Conservation (phyloP, 805 yeast species). For the Myxozyma lipomycoides region DNA sequence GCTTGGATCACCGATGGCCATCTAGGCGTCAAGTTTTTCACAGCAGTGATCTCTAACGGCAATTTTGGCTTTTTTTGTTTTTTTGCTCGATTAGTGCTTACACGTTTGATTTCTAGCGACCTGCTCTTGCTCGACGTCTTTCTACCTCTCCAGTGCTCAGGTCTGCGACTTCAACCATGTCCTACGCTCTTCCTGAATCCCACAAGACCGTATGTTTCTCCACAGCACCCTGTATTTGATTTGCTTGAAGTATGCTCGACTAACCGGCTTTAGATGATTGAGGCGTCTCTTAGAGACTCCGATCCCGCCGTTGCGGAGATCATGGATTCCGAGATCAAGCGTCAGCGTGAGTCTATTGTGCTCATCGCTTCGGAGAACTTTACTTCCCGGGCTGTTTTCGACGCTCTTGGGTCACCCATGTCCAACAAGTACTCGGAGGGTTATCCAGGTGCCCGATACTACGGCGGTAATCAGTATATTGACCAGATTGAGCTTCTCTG, state of each 20-base stretch:
- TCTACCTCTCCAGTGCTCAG: neutral
- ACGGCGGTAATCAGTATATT: constrained; percentile 97
- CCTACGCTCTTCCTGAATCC: constrained; percentile 28
- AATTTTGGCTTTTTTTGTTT: no score
- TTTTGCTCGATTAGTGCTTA: no score
- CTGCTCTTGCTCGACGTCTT: no score
- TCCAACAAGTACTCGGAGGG: constrained; percentile 98
- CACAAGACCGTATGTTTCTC: constrained; percentile 20
- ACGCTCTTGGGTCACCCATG: constrained; percentile 96
- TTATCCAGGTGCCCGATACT: constrained; percentile 97
- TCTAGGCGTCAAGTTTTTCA: no score
- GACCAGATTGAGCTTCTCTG: constrained; percentile 91
- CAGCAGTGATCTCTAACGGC: no score
- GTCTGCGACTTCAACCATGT: constrained; percentile 9
- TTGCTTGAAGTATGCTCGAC: neutral
- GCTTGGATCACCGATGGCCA: no score
- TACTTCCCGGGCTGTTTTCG: constrained; percentile 93
- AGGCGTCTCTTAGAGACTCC: constrained; percentile 32
- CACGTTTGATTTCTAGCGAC: no score
- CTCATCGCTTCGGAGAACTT: constrained; percentile 96
- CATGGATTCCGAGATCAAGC: constrained; percentile 66
- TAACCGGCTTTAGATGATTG: constrained; percentile 29
- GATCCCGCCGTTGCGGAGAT: constrained; percentile 44
- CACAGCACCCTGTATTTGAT: neutral
- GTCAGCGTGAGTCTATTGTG: constrained; percentile 91